Evolutionary conservation across 768 basidiomycete genomes (phyloP).

Genomic region (Collybia sp.): DNA sequence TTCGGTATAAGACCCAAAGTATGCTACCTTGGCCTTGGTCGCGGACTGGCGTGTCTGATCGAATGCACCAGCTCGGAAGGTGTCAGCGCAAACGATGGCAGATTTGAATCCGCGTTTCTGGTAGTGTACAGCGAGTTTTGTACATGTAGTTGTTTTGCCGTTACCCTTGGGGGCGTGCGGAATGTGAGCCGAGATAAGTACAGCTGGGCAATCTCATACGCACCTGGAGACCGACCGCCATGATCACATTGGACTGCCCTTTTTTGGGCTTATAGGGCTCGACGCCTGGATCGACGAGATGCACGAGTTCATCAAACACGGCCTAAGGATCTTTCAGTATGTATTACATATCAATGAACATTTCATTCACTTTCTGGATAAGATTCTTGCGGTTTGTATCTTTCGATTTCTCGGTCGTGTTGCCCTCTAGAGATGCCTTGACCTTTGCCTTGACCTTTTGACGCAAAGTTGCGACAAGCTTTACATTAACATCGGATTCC

Average conservation of each 20-base stretch:
- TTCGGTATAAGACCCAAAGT: constrained; percentile 98
- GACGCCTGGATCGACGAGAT: constrained; percentile 91
- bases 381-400: constrained; percentile 82
- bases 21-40: constrained; percentile 97
- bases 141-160: constrained; percentile 99
- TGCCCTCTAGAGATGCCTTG: constrained; percentile 70
- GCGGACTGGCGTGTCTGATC: constrained; percentile 99
- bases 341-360: neutral
- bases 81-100: constrained; percentile 97
- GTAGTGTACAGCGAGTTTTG: constrained; percentile 96
- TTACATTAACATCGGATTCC: constrained; percentile 98
- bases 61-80: constrained; percentile 98
- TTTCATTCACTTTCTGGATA: constrained; percentile 74
- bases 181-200: neutral
- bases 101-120: constrained; percentile 96
- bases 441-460: constrained; percentile 90
- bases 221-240: constrained; percentile 96
- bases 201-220: constrained; percentile 8
- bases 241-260: constrained; percentile 89
- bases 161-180: constrained; percentile 71
- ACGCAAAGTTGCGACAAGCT: constrained; percentile 82
- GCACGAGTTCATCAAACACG: constrained; percentile 94
- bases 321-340: constrained; percentile 48
- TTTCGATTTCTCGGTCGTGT: constrained; percentile 63
- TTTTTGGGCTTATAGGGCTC: constrained; percentile 97